These are phyloP conservation scores for Corchorus olitorius DNA, from an alignment of 345 rosid genomes.

Conservation along the genomic window DNA sequence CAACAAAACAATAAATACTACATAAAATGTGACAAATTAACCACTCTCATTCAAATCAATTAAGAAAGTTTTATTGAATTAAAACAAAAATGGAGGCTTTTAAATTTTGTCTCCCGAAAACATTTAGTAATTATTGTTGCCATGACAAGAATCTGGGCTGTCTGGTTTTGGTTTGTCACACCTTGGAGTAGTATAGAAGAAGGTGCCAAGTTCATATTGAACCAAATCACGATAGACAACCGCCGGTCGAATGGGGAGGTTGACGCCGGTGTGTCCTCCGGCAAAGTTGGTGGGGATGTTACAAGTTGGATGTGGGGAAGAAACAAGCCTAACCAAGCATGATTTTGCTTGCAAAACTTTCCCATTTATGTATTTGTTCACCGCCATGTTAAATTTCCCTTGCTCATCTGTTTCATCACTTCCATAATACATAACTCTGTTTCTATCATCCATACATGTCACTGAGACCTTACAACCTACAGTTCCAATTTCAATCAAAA, in stretches of 20 bases:
- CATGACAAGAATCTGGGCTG: constrained; percentile 16
- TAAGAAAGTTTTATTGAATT: background rate
- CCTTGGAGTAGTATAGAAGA: constrained; percentile 70
- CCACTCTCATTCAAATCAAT: too few species aligned
- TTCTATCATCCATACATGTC: constrained; percentile 73
- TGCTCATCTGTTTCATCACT: constrained; percentile 64
- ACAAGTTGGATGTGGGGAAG: constrained; percentile 64
- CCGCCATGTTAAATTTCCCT: constrained; percentile 56
- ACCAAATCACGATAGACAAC: constrained; percentile 46
- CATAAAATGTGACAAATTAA: too few species aligned
- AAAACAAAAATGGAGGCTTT: background rate
- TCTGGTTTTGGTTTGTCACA: constrained; percentile 54
- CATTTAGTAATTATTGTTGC: constrained; percentile 29
- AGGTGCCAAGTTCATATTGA: constrained; percentile 46
- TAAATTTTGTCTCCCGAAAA: background rate
- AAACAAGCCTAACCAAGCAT: constrained; percentile 68
- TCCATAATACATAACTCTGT: constrained; percentile 52
- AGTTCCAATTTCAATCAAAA: background rate
- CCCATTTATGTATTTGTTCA: constrained; percentile 44
- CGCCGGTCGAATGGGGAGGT: constrained; percentile 45
- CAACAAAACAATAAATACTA: too few species aligned
- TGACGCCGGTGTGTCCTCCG: constrained; percentile 58
- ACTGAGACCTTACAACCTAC: constrained; percentile 64
- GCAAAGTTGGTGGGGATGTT: constrained; percentile 64
- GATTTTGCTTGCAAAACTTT: constrained; percentile 43